Evolutionary conservation across 129 eudicot species (phyloP).

Genomic region (Ambrosia artemisiifolia): DNA sequence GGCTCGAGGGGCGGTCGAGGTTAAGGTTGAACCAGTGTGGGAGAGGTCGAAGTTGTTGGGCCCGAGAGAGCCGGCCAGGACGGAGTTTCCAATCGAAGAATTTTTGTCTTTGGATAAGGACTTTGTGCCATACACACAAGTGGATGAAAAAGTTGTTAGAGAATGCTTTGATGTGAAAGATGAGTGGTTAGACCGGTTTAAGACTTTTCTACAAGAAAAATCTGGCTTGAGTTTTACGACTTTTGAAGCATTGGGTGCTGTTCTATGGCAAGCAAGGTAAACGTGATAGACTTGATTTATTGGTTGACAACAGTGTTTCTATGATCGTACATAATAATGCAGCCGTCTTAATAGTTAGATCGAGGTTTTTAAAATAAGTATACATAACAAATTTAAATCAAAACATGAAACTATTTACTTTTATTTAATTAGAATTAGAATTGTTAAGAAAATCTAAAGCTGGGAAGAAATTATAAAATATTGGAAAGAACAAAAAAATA

Average conservation of each 20-base stretch:
- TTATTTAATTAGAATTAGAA: no score
- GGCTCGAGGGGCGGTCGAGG: constrained; percentile 50
- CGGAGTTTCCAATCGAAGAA: constrained; percentile 47
- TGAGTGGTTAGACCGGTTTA: constrained; percentile 67
- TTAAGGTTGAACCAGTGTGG: constrained; percentile 67
- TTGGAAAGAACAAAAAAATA: no score
- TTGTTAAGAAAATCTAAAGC: no score
- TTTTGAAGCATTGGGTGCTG: constrained; percentile 85
- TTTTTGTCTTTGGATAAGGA: constrained; percentile 45
- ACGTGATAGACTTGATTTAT: background rate
- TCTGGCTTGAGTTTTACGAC: constrained; percentile 68
- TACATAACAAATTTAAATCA: no score
- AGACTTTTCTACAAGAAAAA: constrained; percentile 36
- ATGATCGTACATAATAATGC: no score
- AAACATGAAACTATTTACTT: no score
- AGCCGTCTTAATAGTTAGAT: no score
- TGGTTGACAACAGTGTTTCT: no score
- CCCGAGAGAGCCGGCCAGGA: constrained; percentile 58
- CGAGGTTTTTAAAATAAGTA: no score
- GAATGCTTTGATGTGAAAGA: constrained; percentile 54
- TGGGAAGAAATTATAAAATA: no score
- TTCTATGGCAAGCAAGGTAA: constrained; percentile 78
- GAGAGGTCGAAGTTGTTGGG: constrained; percentile 56
- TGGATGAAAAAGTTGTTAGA: constrained; percentile 41
- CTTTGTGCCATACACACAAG: constrained; percentile 40